phyloP scores from a whole-genome alignment of 768 basidiomycete species.

The Phlegmacium glaucopus region DNA sequence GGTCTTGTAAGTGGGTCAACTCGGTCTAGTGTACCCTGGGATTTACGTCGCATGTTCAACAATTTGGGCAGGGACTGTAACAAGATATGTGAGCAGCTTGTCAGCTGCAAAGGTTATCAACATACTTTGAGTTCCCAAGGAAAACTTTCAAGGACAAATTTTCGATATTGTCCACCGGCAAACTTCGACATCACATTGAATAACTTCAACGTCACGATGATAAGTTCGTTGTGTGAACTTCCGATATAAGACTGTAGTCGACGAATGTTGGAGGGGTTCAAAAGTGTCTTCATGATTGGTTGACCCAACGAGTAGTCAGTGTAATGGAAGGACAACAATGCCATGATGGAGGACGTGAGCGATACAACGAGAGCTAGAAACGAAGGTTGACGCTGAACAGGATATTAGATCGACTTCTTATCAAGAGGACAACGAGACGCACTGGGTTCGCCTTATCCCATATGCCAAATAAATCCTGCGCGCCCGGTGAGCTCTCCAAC shows the following conservation, averaged over 20 bases:
- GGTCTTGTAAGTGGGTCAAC: constrained; percentile 44
- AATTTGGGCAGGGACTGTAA: constrained; percentile 62
- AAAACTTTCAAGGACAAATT: constrained; percentile 61
- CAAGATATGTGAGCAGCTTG: not conserved
- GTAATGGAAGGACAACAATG: constrained; percentile 64
- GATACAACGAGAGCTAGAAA: constrained; percentile 44
- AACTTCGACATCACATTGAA: constrained; percentile 60
- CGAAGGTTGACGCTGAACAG: constrained; percentile 38
- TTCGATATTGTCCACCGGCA: constrained; percentile 63
- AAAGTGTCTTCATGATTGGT: constrained; percentile 57
- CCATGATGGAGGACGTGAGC: constrained; percentile 56
- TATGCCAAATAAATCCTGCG: constrained; percentile 56
- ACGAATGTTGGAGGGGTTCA: constrained; percentile 53
- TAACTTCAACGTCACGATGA: constrained; percentile 63
- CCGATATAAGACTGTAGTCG: constrained; percentile 61
- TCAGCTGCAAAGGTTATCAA: not conserved
- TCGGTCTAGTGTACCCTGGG: constrained; percentile 36
- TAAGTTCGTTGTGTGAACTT: constrained; percentile 60
- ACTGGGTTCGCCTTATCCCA: constrained; percentile 59
- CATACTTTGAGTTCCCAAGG: constrained; percentile 77
- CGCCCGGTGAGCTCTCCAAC: constrained; percentile 55
- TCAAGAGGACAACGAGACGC: constrained; percentile 13
- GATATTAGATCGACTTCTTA: not conserved
- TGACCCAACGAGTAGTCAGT: constrained; percentile 61
- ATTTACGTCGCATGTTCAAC: constrained; percentile 65